Base-by-base conservation (phyloP, 345 rosid species). In the Nasturtium officinale region DNA sequence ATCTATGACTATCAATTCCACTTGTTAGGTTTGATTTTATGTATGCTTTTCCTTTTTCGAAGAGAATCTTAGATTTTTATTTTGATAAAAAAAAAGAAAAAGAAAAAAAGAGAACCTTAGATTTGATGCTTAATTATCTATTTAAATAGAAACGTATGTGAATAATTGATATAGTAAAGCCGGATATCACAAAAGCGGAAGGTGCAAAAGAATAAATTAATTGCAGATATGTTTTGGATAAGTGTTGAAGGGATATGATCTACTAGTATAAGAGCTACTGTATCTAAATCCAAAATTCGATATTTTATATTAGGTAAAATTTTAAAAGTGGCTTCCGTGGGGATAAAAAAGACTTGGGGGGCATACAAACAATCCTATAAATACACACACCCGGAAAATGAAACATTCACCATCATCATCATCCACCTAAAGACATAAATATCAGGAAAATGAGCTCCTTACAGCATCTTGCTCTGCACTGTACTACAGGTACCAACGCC, bases 61-160 rank as follows among this genome's bases (percentile, higher is more conserved):
- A 40, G 60, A 48, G 59, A 67, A 59, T 48, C 54, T 75, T 67
- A 40, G 63, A 75, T 75, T 75, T 51, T 42, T n/a, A 4, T 15
- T 42, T 42, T 2, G 17, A 42, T 15, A 42, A 42, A 15, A n/a
- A n/a, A n/a, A n/a, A n/a, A n/a, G n/a, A n/a, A n/a, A n/a, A n/a
- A n/a, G n/a, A n/a, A n/a, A n/a, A n/a, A 5, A 13, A 51, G 53
- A 48, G 60, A 51, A 67, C 57, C 54, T 75, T 67, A 40, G 63
- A 75, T 75, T 75, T 60, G 55, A 75, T 75, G 68, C 74, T 60
- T 67, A 32, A n/a, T 67, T 60, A 50, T 59, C 18, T 54, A 18
- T 30, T 40, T 16, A 37, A 21, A 26, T 12, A 65, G 55, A 65
- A 28, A 38, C 72, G 60, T 35, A 59, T 37, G n/a, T 28, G 2